phyloP scores from a whole-genome alignment of 2,329 filamentous ascomycete species.

The Berkeleyomyces rouxiae region DNA sequence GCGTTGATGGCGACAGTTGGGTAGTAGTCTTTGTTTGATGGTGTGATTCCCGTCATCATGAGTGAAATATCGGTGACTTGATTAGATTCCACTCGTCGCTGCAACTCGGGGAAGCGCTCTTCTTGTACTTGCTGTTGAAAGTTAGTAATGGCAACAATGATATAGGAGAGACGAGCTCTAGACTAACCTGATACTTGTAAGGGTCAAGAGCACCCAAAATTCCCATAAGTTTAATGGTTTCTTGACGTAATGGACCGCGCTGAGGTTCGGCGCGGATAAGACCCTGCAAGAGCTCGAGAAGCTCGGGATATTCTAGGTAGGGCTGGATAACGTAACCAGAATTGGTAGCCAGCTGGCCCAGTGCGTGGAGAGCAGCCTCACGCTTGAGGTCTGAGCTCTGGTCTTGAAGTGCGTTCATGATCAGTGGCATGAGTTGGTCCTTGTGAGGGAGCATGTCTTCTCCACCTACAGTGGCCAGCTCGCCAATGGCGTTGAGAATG shows the following conservation, averaged over 20 bases:
- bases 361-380: conserved; percentile 74
- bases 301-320: conserved; percentile 84
- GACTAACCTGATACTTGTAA: conserved; percentile 59
- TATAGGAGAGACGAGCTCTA: neutral
- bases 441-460: conserved; percentile 90
- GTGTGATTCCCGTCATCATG: conserved; percentile 94
- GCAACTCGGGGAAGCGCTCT: conserved; percentile 64
- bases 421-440: conserved; percentile 81
- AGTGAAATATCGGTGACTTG: conserved; percentile 81
- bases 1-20: conserved; percentile 96
- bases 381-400: conserved; percentile 80
- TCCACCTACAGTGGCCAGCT: conserved; percentile 83
- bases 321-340: conserved; percentile 95
- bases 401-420: conserved; percentile 86
- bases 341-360: conserved; percentile 87
- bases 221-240: conserved; percentile 92
- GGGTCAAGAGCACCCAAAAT: conserved; percentile 90
- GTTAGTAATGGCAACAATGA: conserved; percentile 16
- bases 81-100: conserved; percentile 44
- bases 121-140: conserved; percentile 54
- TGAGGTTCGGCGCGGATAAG: conserved; percentile 85
- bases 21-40: conserved; percentile 96
- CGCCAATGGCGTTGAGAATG: conserved; percentile 86
- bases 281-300: conserved; percentile 80
- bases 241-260: conserved; percentile 67